Conservation (phyloP, 768 basidiomycete species). For the Cystobasidium ongulense region DNA sequence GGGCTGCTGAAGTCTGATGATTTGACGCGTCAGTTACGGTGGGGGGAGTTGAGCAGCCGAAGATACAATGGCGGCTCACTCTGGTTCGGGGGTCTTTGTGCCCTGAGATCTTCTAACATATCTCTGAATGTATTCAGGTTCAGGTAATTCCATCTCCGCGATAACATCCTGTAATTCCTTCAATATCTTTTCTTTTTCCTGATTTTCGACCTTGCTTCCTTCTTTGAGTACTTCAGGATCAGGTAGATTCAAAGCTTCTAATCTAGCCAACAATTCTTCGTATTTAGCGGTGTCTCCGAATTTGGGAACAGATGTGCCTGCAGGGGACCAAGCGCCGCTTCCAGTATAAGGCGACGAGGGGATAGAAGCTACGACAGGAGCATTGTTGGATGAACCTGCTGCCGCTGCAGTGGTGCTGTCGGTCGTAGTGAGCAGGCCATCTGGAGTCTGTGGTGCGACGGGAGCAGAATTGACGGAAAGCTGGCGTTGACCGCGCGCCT, state of each 20-base stretch:
- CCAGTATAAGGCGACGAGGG: slow-evolving; percentile 23
- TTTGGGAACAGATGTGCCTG: not conserved
- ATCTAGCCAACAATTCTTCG: not conserved
- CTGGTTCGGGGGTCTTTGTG: slow-evolving; percentile 23
- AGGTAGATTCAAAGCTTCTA: slow-evolving; percentile 15
- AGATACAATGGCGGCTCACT: not conserved
- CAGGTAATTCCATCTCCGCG: slow-evolving; percentile 19
- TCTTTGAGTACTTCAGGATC: slow-evolving; percentile 16
- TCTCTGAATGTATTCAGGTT: slow-evolving; percentile 24
- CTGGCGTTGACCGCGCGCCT: slow-evolving; percentile 5
- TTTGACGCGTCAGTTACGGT: not conserved
- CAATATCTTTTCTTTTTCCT: not conserved
- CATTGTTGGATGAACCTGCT: not conserved
- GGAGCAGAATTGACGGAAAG: not conserved
- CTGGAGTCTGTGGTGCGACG: slow-evolving; percentile 19
- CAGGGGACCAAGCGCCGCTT: slow-evolving; percentile 3
- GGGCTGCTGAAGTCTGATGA: not conserved
- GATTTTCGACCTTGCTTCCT: not conserved
- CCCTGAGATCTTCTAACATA: not conserved
- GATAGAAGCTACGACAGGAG: slow-evolving; percentile 10
- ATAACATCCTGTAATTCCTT: slow-evolving; percentile 15
- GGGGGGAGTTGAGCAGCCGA: not conserved
- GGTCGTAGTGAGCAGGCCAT: slow-evolving; percentile 7
- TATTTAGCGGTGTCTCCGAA: slow-evolving; percentile 23
- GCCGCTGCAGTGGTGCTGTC: not conserved